Conservation (phyloP, 306 rosid species). For the Phaseolus lunatus region DNA sequence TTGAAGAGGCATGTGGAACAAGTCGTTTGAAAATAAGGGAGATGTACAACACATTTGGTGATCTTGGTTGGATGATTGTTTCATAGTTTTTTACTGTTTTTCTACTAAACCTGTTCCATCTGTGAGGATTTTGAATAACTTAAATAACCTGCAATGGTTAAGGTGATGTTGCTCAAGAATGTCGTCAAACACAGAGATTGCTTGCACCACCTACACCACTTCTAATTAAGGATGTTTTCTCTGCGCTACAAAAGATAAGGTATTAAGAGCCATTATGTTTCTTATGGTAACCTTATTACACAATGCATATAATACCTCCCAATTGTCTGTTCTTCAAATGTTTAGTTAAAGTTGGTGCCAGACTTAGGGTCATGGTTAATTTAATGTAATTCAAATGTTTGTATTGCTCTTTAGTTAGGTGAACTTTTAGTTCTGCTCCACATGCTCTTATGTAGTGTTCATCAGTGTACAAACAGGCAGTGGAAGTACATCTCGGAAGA, state of each 20-base stretch:
- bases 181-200: slow-evolving; percentile 87
- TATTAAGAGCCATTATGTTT: slow-evolving; percentile 42
- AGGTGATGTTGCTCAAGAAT: slow-evolving; percentile 99
- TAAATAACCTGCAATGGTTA: slow-evolving; percentile 49
- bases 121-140: slow-evolving; percentile 40
- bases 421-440: slow-evolving; percentile 37
- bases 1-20: slow-evolving; percentile 91
- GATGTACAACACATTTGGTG: slow-evolving; percentile 91
- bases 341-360: slow-evolving; percentile 2
- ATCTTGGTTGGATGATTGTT: slow-evolving; percentile 71
- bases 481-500: slow-evolving; percentile 87
- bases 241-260: slow-evolving; percentile 80
- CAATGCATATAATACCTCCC: slow-evolving; percentile 8
- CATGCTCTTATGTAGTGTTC: slow-evolving; percentile 55
- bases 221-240: slow-evolving; percentile 77
- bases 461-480: slow-evolving; percentile 90
- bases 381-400: neutral
- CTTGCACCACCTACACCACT: slow-evolving; percentile 85
- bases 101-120: slow-evolving; percentile 35
- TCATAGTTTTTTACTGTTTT: slow-evolving; percentile 41
- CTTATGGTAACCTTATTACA: slow-evolving; percentile 13
- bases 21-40: slow-evolving; percentile 71
- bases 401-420: slow-evolving; percentile 28
- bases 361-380: slow-evolving; percentile 15
- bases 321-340: slow-evolving; percentile 29